These are phyloP conservation scores for Polysphondylium violaceum DNA, from an alignment of 78 protist genomes.

Conservation along the genomic window DNA sequence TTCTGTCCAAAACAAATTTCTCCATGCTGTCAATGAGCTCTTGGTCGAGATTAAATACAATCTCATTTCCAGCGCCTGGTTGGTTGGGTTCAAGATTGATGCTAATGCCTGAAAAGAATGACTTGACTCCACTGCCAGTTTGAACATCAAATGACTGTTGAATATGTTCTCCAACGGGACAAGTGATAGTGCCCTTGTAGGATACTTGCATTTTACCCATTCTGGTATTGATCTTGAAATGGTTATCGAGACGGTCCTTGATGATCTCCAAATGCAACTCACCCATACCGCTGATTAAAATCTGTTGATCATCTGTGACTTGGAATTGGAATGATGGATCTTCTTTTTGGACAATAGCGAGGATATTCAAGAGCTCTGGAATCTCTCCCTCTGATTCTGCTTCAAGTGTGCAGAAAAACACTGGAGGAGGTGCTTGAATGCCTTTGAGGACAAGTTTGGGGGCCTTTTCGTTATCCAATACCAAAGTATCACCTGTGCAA, in stretches of 20 bases:
- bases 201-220: constrained; percentile 75
- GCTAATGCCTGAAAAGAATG: constrained; percentile 36
- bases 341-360: constrained; percentile 67
- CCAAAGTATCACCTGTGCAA: constrained; percentile 86
- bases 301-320: constrained; percentile 68
- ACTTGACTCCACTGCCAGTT: constrained; percentile 22
- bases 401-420: constrained; percentile 83
- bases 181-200: constrained; percentile 38
- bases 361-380: constrained; percentile 34
- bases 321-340: constrained; percentile 82
- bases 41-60: constrained; percentile 2
- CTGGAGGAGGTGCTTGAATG: constrained; percentile 78
- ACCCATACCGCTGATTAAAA: constrained; percentile 92
- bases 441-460: constrained; percentile 40
- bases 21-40: neutral
- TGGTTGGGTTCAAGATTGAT: constrained; percentile 26
- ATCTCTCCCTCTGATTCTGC: constrained; percentile 59
- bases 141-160: constrained; percentile 10
- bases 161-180: neutral
- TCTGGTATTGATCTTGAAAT: constrained; percentile 38
- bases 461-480: constrained; percentile 7
- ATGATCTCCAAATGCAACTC: constrained; percentile 92
- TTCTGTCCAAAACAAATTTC: constrained; percentile 6
- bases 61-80: constrained; percentile 37
- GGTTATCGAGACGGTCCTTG: constrained; percentile 68